Evolutionary conservation across 176 grass and related monocot species (phyloP).

Genomic region (Saccharum spontaneum): DNA sequence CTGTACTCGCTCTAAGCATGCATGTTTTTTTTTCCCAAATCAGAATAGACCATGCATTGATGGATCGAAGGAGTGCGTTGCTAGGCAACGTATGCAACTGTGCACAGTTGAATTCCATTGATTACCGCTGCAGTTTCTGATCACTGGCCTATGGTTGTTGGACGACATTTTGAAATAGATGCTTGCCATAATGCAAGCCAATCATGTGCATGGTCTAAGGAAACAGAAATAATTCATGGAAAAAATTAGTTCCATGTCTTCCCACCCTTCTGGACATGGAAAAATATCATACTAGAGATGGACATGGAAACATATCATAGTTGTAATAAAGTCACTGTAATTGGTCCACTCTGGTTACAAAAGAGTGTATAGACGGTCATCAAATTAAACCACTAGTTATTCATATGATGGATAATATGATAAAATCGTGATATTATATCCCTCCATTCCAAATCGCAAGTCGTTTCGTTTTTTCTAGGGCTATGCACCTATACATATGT

Average conservation of each 20-base stretch:
- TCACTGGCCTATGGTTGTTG: not conserved
- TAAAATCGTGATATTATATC: no score
- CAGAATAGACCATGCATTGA: not conserved
- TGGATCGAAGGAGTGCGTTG: not conserved
- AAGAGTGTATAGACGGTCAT: not conserved
- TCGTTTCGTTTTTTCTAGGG: not conserved
- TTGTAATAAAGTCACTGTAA: not conserved
- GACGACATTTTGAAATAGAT: conserved; percentile 21
- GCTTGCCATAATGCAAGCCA: not conserved
- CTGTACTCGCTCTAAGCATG: no score
- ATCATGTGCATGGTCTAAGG: not conserved
- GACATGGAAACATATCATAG: not conserved
- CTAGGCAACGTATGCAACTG: not conserved
- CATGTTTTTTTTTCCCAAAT: not conserved
- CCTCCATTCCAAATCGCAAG: not conserved
- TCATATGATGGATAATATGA: not conserved
- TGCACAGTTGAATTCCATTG: not conserved
- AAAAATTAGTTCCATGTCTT: not conserved
- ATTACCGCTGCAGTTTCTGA: conserved; percentile 1
- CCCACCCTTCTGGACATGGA: not conserved
- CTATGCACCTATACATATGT: no score
- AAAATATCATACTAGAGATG: not conserved
- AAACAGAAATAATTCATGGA: not conserved
- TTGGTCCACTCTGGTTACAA: not conserved
- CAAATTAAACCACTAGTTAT: not conserved